A percentile compares a stretch with the other conserved stretches of the same genome.
phyloP scores from a whole-genome alignment of 2,329 filamentous ascomycete genomes.

The Xylaria sp. region DNA sequence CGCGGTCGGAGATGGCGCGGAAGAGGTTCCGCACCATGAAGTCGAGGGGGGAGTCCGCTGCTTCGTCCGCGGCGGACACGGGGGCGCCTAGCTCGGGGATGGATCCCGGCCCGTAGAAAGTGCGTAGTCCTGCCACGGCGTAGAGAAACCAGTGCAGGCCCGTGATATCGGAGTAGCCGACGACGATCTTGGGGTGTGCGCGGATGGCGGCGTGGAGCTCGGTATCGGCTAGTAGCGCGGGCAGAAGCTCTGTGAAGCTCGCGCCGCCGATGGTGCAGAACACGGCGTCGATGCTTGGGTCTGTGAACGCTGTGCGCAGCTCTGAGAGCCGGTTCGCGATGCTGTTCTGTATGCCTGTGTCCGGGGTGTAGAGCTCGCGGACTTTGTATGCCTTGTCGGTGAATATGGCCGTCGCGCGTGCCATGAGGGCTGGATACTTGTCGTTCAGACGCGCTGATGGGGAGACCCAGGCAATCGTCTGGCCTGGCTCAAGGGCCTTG shows the following conservation, averaged over 20 bases:
- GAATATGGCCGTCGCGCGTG: conserved; percentile 49
- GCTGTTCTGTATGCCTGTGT: conserved; percentile 49
- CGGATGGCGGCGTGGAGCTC: conserved; percentile 51
- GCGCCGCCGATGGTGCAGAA: conserved; percentile 56
- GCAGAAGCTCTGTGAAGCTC: conserved; percentile 55
- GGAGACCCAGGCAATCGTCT: conserved; percentile 55
- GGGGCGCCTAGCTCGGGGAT: conserved; percentile 54
- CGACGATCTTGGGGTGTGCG: conserved; percentile 55
- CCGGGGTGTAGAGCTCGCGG: conserved; percentile 48
- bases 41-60: conserved; percentile 46
- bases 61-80: conserved; percentile 37
- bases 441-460: conserved; percentile 54
- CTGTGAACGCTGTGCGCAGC: conserved; percentile 53
- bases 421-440: conserved; percentile 45
- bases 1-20: conserved; percentile 44
- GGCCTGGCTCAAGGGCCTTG: conserved; percentile 50
- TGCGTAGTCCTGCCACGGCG: conserved; percentile 53
- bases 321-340: conserved; percentile 54
- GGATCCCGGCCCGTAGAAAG: conserved; percentile 57
- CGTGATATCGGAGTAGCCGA: conserved; percentile 57
- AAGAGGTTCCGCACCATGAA: conserved; percentile 51
- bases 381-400: conserved; percentile 51
- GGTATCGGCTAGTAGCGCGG: conserved; percentile 51
- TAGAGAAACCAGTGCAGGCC: conserved; percentile 57
- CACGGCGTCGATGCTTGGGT: conserved; percentile 51